Evolutionary conservation across 2,329 filamentous ascomycete species (phyloP).

Genomic region (Diaporthe australafricana): DNA sequence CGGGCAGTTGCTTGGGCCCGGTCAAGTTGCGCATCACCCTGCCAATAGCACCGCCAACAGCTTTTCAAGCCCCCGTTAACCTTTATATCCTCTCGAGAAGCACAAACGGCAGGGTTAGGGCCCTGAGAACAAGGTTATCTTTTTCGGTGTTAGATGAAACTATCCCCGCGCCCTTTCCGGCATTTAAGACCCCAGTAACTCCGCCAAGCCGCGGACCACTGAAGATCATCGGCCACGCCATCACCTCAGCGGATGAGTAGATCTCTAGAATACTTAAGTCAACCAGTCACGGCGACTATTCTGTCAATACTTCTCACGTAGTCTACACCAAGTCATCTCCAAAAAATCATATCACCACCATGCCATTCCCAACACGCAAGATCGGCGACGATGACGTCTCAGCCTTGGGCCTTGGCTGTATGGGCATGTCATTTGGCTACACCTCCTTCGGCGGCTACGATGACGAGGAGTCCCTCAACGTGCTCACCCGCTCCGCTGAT

Average conservation of each 20-base stretch:
- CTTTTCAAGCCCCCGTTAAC: neutral
- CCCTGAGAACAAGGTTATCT: neutral
- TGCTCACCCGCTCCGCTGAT: slow-evolving; percentile 40
- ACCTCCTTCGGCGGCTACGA: slow-evolving; percentile 37
- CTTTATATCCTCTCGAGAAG: neutral
- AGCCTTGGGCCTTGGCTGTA: slow-evolving; percentile 34
- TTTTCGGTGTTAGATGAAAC: slow-evolving; percentile 1
- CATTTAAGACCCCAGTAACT: slow-evolving; percentile 17
- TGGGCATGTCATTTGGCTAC: slow-evolving; percentile 36
- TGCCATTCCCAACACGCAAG: slow-evolving; percentile 30
- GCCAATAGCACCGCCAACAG: neutral
- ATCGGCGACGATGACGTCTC: slow-evolving; percentile 35
- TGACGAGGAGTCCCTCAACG: slow-evolving; percentile 37
- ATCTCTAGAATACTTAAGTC: neutral
- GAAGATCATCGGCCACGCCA: slow-evolving; percentile 21
- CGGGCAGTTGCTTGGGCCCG: neutral
- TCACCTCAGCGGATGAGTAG: neutral
- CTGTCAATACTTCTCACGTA: neutral
- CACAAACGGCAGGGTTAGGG: slow-evolving; percentile 1
- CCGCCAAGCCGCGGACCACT: neutral
- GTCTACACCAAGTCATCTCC: neutral
- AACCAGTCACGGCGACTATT: neutral
- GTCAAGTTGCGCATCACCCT: neutral
- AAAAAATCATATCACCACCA: neutral
- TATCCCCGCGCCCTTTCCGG: slow-evolving; percentile 17